Conservation (phyloP, 768 basidiomycete genomes). For the Mycena epipterygia region DNA sequence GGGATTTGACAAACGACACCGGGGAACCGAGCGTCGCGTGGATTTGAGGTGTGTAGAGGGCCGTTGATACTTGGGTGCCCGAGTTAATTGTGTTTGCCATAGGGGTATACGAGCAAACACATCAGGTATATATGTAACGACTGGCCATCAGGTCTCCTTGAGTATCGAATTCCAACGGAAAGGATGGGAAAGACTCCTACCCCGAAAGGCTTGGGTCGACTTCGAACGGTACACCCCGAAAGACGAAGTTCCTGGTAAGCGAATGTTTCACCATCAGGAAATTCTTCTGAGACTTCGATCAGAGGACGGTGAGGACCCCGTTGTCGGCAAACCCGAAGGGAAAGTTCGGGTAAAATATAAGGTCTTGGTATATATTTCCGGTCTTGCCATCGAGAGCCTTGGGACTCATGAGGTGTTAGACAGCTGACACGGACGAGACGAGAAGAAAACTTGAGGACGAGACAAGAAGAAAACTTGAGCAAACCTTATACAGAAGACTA, state of each 20-base stretch:
- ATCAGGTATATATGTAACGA: too few relatives aligned
- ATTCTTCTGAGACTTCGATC: neutral
- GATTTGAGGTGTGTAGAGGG: neutral
- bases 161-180: too few relatives aligned
- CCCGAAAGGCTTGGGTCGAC: too few relatives aligned
- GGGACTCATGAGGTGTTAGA: neutral
- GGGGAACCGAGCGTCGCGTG: neutral
- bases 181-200: too few relatives aligned
- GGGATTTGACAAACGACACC: neutral
- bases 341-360: neutral
- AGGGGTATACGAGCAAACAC: too few relatives aligned
- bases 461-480: too few relatives aligned
- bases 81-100: too few relatives aligned
- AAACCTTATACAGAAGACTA: neutral
- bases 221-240: neutral
- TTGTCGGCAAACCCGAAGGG: neutral
- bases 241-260: neutral
- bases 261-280: neutral
- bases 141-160: too few relatives aligned
- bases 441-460: neutral
- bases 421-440: neutral
- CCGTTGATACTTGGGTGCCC: too few relatives aligned
- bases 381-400: neutral
- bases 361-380: neutral
- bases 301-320: neutral